Base-by-base conservation (phyloP, 164 flowering plant species). In the Macadamia tetraphylla region DNA sequence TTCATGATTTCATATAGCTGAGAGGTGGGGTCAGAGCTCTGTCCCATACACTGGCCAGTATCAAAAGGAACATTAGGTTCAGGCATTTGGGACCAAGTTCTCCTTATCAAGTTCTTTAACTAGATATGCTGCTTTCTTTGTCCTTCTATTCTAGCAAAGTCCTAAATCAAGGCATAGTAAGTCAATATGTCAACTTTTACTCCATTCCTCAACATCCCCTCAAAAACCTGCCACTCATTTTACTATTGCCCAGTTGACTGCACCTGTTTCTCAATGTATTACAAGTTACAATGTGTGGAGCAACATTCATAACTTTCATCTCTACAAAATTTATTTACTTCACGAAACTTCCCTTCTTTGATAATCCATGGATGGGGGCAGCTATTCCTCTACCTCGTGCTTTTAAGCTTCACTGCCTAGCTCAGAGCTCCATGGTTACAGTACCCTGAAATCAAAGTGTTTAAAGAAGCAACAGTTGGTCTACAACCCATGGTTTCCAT, bases 21-120 rank as follows among this genome's bases (percentile, higher is more conserved):
- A 73, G 85, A 82, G 0, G 90, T 96, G 58, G 90, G 87, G 29
- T 85, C 94, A 1, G 91, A 72, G 69, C 85, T 84, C 63, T 77
- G 83, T 67, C 85, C 83, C 49, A 77, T 79, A 72, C 96, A 94
- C 70, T 94, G 97, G 31, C 97, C 94, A 11, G 29, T 56, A 60
- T 91, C 91, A 69, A 91, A 89, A 31, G 94, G 88, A n/a, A 87
- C 23, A 80, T 75, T 80, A 94, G 35, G 98, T 94, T 12, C 93
- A 85, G 8, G 90, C 74, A 76, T 94, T 91, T 35, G 94, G 94
- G 11, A 76, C 79, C 23, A 23, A 23, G 23, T 23, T 23, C 23
- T 23, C 23, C 23, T 23, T 23, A 23, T 23, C 23, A 23, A 91
- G 86, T 55, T 85, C 84, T 80, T 85, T 88, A 30, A 89, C 86